phyloP scores from a whole-genome alignment of 768 basidiomycete species.

The Hemileccinum rubropunctum region DNA sequence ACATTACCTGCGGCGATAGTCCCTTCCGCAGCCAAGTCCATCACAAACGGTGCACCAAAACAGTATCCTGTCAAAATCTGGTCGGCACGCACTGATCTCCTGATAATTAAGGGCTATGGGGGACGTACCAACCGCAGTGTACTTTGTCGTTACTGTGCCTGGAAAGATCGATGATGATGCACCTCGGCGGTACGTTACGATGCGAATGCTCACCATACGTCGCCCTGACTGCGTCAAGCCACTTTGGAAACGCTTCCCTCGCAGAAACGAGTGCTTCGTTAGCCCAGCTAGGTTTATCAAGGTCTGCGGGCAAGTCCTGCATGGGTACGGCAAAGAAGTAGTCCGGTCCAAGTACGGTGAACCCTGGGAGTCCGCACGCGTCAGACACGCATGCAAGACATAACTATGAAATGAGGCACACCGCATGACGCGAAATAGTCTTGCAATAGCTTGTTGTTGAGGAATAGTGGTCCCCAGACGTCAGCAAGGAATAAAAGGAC shows the following conservation, averaged over 20 bases:
- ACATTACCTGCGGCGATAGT: slow-evolving; percentile 43
- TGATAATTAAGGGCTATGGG: background rate
- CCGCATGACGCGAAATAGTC: slow-evolving; percentile 55
- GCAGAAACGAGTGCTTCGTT: slow-evolving; percentile 32
- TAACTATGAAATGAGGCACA: slow-evolving; percentile 18
- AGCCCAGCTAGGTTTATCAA: slow-evolving; percentile 41
- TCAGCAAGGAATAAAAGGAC: slow-evolving; percentile 57
- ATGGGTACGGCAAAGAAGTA: slow-evolving; percentile 55
- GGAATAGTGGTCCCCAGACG: slow-evolving; percentile 50
- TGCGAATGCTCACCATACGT: slow-evolving; percentile 38
- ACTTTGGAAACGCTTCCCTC: slow-evolving; percentile 39
- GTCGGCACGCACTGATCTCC: background rate
- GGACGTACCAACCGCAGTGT: slow-evolving; percentile 41
- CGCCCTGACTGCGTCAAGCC: slow-evolving; percentile 49
- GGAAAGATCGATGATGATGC: too few species aligned
- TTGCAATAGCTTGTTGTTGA: slow-evolving; percentile 53
- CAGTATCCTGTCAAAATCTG: slow-evolving; percentile 44
- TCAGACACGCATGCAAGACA: too few species aligned
- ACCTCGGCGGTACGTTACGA: too few species aligned
- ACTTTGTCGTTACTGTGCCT: slow-evolving; percentile 36
- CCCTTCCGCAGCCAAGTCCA: slow-evolving; percentile 43
- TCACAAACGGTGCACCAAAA: slow-evolving; percentile 50
- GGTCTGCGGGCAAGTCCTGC: slow-evolving; percentile 29
- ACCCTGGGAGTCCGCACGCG: slow-evolving; percentile 37
- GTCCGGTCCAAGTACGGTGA: slow-evolving; percentile 55